Evolutionary conservation across 768 basidiomycete genomes (phyloP).

Genomic region (Calocera cornea): DNA sequence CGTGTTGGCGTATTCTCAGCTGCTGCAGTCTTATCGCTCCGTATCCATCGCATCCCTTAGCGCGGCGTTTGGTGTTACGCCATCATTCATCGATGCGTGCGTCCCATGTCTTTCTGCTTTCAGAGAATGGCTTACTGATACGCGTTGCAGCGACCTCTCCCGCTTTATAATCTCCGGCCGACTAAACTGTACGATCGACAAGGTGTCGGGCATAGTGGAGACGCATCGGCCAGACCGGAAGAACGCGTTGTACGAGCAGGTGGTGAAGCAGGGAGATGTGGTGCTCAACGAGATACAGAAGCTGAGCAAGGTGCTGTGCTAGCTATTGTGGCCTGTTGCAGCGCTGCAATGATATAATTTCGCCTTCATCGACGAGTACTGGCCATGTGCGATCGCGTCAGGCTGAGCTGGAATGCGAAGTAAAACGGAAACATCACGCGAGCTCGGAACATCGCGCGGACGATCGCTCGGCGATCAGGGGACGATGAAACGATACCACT

Average conservation of each 20-base stretch:
- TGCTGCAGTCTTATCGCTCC: constrained; percentile 82
- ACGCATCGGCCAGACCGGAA: constrained; percentile 66
- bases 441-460: too few species aligned
- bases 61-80: constrained; percentile 76
- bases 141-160: constrained; percentile 59
- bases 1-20: constrained; percentile 79
- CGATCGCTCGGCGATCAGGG: too few species aligned
- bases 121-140: neutral
- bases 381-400: too few species aligned
- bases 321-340: neutral
- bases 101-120: constrained; percentile 21
- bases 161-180: constrained; percentile 81
- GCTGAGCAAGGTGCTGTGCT: constrained; percentile 76
- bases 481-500: too few species aligned
- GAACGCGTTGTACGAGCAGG: constrained; percentile 79
- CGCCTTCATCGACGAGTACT: neutral
- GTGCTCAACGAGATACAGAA: constrained; percentile 53
- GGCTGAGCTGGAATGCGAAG: too few species aligned
- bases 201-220: constrained; percentile 86
- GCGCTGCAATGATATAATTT: neutral
- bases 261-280: constrained; percentile 80
- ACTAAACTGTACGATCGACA: constrained; percentile 80
- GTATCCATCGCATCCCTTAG: constrained; percentile 79
- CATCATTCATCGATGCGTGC: constrained; percentile 75
- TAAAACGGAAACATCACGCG: too few species aligned